These are phyloP conservation scores for Lycium barbarum DNA, from an alignment of 257 asterid species.

Conservation along the genomic window DNA sequence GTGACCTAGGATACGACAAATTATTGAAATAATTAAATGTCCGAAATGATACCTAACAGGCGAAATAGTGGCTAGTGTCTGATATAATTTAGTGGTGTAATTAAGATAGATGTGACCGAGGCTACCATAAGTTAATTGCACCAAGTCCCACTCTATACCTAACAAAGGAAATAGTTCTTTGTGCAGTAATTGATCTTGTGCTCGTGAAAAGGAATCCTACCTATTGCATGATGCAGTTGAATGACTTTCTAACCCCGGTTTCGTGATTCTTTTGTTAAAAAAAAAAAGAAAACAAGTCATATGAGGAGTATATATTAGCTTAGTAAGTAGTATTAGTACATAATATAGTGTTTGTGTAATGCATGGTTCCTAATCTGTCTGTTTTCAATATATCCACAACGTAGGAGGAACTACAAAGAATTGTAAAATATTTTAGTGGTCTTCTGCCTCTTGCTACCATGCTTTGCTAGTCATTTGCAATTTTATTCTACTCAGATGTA, in stretches of 20 bases:
- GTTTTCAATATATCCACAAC: too few relatives aligned
- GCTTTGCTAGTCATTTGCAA: neutral
- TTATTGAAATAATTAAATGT: neutral
- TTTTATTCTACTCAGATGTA: neutral
- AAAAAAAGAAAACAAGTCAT: too few relatives aligned
- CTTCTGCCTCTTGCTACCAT: neutral
- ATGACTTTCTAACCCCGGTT: neutral
- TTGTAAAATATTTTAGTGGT: neutral
- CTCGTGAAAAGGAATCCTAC: neutral
- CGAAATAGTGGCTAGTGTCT: neutral
- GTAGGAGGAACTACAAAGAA: neutral
- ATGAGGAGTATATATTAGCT: too few relatives aligned
- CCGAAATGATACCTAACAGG: constrained; percentile 14
- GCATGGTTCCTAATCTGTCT: neutral
- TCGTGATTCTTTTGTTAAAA: too few relatives aligned
- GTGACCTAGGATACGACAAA: constrained; percentile 6
- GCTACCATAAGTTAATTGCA: neutral
- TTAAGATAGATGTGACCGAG: constrained; percentile 11
- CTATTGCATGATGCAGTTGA: neutral
- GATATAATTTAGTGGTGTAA: neutral
- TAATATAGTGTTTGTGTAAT: neutral
- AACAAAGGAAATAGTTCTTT: neutral
- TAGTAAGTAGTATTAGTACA: neutral
- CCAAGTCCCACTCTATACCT: constrained; percentile 9
- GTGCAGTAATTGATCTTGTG: neutral